Base-by-base conservation (phyloP, 139 green algal species). In the Chlorella sp. region DNA sequence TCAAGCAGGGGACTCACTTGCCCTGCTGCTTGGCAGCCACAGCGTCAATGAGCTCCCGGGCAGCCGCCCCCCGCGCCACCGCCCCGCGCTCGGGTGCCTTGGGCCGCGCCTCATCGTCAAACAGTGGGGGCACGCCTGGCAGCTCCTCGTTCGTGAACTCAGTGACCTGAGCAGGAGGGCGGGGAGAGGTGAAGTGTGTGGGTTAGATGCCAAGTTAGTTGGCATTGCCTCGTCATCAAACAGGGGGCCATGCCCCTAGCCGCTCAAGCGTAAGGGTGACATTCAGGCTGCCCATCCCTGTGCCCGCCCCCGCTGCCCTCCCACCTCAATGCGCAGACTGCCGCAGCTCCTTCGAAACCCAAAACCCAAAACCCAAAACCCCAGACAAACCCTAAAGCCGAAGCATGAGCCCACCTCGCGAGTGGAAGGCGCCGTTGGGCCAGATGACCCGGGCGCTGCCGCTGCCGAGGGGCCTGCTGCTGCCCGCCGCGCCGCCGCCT, bases 81-180 rank as follows among this genome's bases (percentile, higher is more conserved):
- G 64, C 85, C 2, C 92, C 91, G 57, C 88, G 86, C 34, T 92
- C 85, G 34, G 92, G 91, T 34, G 88, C 90, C 42, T 86, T 66
- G 3, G 95, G 92, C 86, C 94, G 81, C 69, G 94, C 89, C 30
- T 94, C 85, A 21, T 86, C 83, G 40, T 93, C 90, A 69, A 97
- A 94, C 36, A 97, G 89, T 24, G 96, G 95, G 1, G 93, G 89
- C 53, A 93, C 85, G 39, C 95, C 94, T 40, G 84, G 40, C 64
- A 81, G 91, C 85, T 94, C 78, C 78, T 91, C 83, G 42, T 89
- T 89, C 7, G 34, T 60, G 48, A 89, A 83, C 85, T 89, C 85
- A 34, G 53, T 26, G 28, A 89, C 85, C 85, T 83, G 79, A 26
- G 26, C 21, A 7, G 1, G 37, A 32, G 36, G 5, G 22, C 61